Percentiles rank a stretch among this genome's conserved stretches.
phyloP scores from a whole-genome alignment of 495 filamentous ascomycete genomes.

The Apodospora peruviana region DNA sequence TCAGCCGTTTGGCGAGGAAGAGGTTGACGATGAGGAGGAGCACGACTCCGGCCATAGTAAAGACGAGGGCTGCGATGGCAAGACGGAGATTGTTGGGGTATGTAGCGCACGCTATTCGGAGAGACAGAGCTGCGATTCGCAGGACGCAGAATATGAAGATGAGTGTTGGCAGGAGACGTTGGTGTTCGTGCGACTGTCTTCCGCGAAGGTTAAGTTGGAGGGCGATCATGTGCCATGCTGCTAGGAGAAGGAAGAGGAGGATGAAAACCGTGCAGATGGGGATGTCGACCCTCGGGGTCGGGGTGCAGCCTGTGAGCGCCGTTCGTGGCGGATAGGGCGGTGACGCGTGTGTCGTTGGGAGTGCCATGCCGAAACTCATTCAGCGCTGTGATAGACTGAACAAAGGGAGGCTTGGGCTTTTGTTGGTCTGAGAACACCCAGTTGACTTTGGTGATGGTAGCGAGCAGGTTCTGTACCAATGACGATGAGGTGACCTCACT shows the following conservation, averaged over 20 bases:
- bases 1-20: constrained; percentile 64
- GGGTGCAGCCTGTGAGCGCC: constrained; percentile 3
- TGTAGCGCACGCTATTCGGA: constrained; percentile 54
- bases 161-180: constrained; percentile 3
- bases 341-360: too few relatives aligned
- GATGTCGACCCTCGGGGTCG: constrained; percentile 43
- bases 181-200: not conserved
- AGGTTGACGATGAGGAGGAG: constrained; percentile 71
- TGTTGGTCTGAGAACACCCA: too few relatives aligned
- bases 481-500: too few relatives aligned
- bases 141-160: constrained; percentile 22
- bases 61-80: constrained; percentile 59
- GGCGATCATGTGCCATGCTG: constrained; percentile 37
- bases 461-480: too few relatives aligned
- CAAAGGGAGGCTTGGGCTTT: too few relatives aligned
- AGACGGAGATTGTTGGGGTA: constrained; percentile 21
- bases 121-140: constrained; percentile 52
- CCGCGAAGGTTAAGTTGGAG: not conserved
- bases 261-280: constrained; percentile 61
- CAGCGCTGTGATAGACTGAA: too few relatives aligned
- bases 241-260: constrained; percentile 51
- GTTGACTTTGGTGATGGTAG: too few relatives aligned
- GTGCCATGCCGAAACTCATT: too few relatives aligned
- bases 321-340: constrained; percentile 1
- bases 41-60: constrained; percentile 64